These are phyloP conservation scores for Penicillium sp. DNA, from an alignment of 2,329 filamentous ascomycete genomes.

Conservation along the genomic window DNA sequence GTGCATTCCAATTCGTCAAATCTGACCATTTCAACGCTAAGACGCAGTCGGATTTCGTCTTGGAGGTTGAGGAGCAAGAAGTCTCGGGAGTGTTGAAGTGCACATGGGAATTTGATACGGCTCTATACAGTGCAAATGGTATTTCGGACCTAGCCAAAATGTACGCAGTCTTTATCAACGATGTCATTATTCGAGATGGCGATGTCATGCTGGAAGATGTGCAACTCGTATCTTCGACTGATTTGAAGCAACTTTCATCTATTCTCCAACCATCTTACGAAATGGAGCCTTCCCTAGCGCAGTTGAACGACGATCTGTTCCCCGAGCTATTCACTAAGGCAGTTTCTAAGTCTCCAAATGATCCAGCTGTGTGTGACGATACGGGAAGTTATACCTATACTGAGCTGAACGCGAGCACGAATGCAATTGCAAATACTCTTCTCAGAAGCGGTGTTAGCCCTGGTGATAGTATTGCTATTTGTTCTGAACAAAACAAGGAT, in stretches of 20 bases:
- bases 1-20: neutral
- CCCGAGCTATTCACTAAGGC: neutral
- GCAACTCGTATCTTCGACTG: neutral
- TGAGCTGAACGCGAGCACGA: neutral
- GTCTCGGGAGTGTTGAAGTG: neutral
- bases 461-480: conserved; percentile 2
- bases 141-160: conserved; percentile 1
- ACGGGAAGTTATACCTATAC: neutral
- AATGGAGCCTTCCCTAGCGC: neutral
- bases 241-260: neutral
- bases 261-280: neutral
- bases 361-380: neutral
- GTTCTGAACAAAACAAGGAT: neutral
- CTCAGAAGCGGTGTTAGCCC: neutral
- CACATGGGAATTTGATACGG: conserved; percentile 2
- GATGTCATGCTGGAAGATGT: conserved; percentile 1
- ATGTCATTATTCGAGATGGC: neutral
- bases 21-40: conserved; percentile 6
- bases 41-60: neutral
- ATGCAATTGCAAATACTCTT: conserved; percentile 3
- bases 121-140: neutral
- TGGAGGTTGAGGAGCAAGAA: conserved; percentile 2
- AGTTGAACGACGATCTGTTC: conserved; percentile 1
- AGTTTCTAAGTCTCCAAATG: neutral
- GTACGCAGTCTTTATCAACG: conserved; percentile 1